phyloP scores from a whole-genome alignment of 305 asterid genomes.

The Caryopteris hybrid region DNA sequence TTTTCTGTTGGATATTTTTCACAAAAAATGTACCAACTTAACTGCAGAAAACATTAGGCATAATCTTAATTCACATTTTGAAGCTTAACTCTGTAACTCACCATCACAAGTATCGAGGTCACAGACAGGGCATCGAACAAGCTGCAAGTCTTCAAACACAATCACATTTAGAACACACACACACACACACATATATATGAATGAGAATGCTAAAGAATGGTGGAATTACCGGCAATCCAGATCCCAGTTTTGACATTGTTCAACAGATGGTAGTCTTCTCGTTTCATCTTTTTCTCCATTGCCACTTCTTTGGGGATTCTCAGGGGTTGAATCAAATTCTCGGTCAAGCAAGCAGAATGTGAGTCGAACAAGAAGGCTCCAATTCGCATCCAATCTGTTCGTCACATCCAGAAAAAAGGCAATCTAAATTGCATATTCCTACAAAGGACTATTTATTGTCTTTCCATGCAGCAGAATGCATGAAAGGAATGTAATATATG shows the following conservation, averaged over 20 bases:
- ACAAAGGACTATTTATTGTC: background rate
- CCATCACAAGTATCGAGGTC: slow-evolving; percentile 93
- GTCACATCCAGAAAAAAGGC: slow-evolving; percentile 13
- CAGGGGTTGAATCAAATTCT: slow-evolving; percentile 37
- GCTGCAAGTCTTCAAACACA: slow-evolving; percentile 76
- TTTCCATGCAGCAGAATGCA: slow-evolving; percentile 7
- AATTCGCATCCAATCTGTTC: slow-evolving; percentile 83
- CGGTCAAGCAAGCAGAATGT: slow-evolving; percentile 58
- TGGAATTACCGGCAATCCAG: slow-evolving; percentile 87
- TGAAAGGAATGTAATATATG: background rate
- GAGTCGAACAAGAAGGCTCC: slow-evolving; percentile 80
- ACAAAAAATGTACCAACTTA: background rate
- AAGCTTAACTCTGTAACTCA: slow-evolving; percentile 26
- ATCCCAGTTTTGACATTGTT: slow-evolving; percentile 72
- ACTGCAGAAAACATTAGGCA: background rate
- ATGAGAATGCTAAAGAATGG: too few relatives aligned
- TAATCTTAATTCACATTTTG: background rate
- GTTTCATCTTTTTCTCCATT: slow-evolving; percentile 39
- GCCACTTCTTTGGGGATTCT: slow-evolving; percentile 37
- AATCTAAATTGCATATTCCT: slow-evolving; percentile 2
- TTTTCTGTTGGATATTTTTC: background rate
- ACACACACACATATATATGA: too few relatives aligned
- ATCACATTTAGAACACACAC: slow-evolving; percentile 24
- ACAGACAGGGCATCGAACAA: slow-evolving; percentile 94
- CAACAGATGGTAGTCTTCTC: slow-evolving; percentile 51